phyloP scores from a whole-genome alignment of 2,329 filamentous ascomycete species.

The Apiospora marii region DNA sequence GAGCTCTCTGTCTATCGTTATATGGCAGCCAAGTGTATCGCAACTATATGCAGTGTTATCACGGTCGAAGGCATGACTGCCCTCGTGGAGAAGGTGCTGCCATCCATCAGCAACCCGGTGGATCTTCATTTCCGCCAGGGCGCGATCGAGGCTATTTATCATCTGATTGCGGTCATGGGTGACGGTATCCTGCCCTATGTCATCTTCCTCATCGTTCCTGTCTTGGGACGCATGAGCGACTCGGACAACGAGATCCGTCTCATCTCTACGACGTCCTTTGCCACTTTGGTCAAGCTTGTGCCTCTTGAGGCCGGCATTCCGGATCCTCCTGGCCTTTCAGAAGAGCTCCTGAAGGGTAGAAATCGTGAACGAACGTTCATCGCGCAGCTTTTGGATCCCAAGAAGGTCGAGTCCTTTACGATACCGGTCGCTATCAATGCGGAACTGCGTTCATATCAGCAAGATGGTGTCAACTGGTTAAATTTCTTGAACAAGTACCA shows the following conservation, averaged over 20 bases:
- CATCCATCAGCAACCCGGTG: conserved; percentile 88
- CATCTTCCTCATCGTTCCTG: conserved; percentile 97
- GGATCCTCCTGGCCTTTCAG: conserved; percentile 90
- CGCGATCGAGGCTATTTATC: conserved; percentile 93
- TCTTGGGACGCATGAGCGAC: conserved; percentile 97
- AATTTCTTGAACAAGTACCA: conserved; percentile 98
- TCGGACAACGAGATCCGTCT: conserved; percentile 95
- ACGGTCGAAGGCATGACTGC: conserved; percentile 95
- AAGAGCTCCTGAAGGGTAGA: conserved; percentile 86
- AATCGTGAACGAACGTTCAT: conserved; percentile 97
- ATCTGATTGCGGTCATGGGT: conserved; percentile 98
- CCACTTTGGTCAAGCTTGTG: conserved; percentile 95
- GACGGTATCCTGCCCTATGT: conserved; percentile 96
- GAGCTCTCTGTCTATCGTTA: conserved; percentile 92
- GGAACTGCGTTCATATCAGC: conserved; percentile 94
- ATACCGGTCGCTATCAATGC: conserved; percentile 98
- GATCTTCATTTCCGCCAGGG: conserved; percentile 92
- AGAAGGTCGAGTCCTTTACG: conserved; percentile 93
- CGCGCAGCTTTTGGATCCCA: conserved; percentile 91
- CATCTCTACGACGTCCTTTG: conserved; percentile 95
- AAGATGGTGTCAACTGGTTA: conserved; percentile 98
- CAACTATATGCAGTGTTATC: conserved; percentile 96
- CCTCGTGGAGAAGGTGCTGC: conserved; percentile 90
- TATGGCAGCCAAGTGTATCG: conserved; percentile 95
- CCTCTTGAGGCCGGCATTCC: conserved; percentile 97